Conservation (phyloP, 192 early-diverging fungal genomes). For the Coemansia sp. region DNA sequence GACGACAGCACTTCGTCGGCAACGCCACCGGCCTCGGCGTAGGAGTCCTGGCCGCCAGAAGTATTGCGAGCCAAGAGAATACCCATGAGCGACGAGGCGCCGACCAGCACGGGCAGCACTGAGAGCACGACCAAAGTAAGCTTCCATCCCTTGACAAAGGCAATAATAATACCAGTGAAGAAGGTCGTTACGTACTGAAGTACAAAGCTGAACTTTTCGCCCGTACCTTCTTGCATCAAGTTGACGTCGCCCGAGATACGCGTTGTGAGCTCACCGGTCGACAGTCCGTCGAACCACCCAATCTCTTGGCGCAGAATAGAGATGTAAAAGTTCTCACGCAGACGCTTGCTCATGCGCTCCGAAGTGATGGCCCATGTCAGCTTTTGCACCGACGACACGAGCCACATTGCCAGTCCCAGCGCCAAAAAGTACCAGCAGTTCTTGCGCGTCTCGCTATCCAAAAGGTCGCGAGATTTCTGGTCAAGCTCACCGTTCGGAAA, state of each 20-base stretch:
- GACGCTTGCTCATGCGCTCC: constrained; percentile 70
- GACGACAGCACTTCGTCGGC: constrained; percentile 83
- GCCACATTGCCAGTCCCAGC: constrained; percentile 28
- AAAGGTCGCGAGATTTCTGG: constrained; percentile 16
- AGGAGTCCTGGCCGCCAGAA: constrained; percentile 63
- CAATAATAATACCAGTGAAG: constrained; percentile 73
- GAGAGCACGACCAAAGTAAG: constrained; percentile 81
- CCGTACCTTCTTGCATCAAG: constrained; percentile 85
- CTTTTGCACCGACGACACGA: constrained; percentile 22
- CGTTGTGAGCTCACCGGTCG: constrained; percentile 82
- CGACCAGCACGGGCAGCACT: constrained; percentile 74
- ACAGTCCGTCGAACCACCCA: constrained; percentile 81
- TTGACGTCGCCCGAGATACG: constrained; percentile 85
- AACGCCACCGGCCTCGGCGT: constrained; percentile 81
- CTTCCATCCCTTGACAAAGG: constrained; percentile 80
- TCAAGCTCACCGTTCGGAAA: neutral
- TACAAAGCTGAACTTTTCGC: constrained; percentile 80
- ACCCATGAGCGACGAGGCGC: constrained; percentile 59
- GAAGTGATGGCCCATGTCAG: constrained; percentile 35
- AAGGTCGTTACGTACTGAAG: constrained; percentile 69
- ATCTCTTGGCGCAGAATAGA: constrained; percentile 86
- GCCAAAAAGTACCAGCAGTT: constrained; percentile 54
- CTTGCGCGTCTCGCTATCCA: constrained; percentile 44
- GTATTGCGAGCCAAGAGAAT: constrained; percentile 57
- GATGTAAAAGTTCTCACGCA: constrained; percentile 74